Percentiles rank a stretch among this genome's conserved stretches.
These are phyloP conservation scores for Mycogone perniciosa DNA, from an alignment of 2,329 filamentous ascomycete species.

Conservation along the genomic window DNA sequence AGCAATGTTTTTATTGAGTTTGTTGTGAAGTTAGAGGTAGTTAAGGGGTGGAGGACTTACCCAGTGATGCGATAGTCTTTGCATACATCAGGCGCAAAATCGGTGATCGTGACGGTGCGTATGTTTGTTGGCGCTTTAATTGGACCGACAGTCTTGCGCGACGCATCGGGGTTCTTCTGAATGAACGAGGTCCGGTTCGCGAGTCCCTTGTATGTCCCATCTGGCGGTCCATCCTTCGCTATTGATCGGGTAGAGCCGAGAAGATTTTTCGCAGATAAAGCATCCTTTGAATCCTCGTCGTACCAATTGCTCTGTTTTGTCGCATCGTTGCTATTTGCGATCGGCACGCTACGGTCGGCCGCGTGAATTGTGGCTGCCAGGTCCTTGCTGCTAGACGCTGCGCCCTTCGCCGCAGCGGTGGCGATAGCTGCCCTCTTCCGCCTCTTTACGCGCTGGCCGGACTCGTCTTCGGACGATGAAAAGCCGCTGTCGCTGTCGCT, in stretches of 20 bases:
- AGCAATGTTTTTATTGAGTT: background rate
- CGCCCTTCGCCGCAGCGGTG: constrained; percentile 54
- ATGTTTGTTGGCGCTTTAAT: constrained; percentile 86
- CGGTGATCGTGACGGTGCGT: constrained; percentile 80
- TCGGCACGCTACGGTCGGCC: constrained; percentile 55
- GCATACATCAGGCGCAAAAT: constrained; percentile 89
- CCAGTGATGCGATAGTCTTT: constrained; percentile 61
- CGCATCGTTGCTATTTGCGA: constrained; percentile 71
- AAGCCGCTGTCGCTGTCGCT: constrained; percentile 56
- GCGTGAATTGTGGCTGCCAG: constrained; percentile 48
- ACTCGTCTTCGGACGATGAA: constrained; percentile 70
- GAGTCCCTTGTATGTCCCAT: constrained; percentile 71
- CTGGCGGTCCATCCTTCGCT: constrained; percentile 32
- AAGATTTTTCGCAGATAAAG: constrained; percentile 45
- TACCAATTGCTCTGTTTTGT: constrained; percentile 89
- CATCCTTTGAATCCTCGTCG: constrained; percentile 59
- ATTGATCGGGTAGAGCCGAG: constrained; percentile 49
- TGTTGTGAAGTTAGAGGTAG: background rate
- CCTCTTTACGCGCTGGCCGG: constrained; percentile 72
- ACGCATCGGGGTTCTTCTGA: constrained; percentile 71
- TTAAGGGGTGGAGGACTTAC: background rate
- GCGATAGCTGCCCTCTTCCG: constrained; percentile 62
- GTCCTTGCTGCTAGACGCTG: constrained; percentile 29
- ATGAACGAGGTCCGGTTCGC: constrained; percentile 70
- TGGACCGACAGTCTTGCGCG: constrained; percentile 67